These are phyloP conservation scores for Polysphondylium violaceum DNA, from an alignment of 78 protist genomes.

Conservation along the genomic window DNA sequence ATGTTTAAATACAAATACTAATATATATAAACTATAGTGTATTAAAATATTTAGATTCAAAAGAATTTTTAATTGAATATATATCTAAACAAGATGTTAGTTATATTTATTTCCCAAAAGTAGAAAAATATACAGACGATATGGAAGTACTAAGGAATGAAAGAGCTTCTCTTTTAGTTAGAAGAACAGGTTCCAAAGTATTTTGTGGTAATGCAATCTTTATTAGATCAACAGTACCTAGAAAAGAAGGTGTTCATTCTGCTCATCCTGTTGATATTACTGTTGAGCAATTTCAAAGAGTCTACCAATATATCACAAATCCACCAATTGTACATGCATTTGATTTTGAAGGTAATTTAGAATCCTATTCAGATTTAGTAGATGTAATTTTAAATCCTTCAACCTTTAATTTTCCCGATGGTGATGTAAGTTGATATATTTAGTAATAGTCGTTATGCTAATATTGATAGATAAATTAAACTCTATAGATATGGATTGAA, in stretches of 20 bases:
- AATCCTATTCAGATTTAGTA: background rate
- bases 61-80: background rate
- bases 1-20: too few relatives aligned
- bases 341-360: background rate
- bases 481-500: background rate
- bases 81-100: background rate
- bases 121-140: too few relatives aligned
- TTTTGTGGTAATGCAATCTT: conserved; percentile 6
- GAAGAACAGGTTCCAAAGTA: background rate
- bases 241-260: too few relatives aligned
- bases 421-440: background rate
- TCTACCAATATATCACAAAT: background rate
- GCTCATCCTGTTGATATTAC: conserved; percentile 2
- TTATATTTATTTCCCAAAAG: background rate
- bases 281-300: background rate
- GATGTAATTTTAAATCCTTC: background rate
- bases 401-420: conserved; percentile 3
- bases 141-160: too few relatives aligned
- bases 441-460: background rate
- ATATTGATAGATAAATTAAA: background rate
- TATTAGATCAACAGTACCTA: background rate
- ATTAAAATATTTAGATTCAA: background rate
- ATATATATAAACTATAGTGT: background rate
- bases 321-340: background rate
- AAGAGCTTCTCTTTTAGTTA: background rate